Evolutionary conservation across 345 rosid genomes (phyloP).

Genomic region (Gossypium raimondii): DNA sequence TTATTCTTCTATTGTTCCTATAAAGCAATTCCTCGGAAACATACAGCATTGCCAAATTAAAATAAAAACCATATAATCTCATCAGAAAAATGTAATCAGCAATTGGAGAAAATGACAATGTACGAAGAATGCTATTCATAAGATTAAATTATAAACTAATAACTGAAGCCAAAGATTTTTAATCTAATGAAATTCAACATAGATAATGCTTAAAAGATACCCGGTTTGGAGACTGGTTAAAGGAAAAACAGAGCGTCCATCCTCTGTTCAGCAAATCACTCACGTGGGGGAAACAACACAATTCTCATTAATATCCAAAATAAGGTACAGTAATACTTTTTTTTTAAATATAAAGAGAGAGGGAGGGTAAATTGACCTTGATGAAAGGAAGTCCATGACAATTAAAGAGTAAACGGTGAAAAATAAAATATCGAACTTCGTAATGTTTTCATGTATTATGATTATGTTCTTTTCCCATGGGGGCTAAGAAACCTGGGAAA

Average conservation of each 20-base stretch:
- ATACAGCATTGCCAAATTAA: not conserved
- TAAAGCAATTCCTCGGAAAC: not conserved
- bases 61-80: not conserved
- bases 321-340: not conserved
- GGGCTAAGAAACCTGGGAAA: not conserved
- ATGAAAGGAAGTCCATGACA: conserved; percentile 29
- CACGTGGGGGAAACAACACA: not conserved
- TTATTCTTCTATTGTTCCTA: not conserved
- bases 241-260: conserved; percentile 7
- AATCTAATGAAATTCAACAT: not conserved
- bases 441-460: not conserved
- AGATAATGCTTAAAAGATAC: not conserved
- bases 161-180: not conserved
- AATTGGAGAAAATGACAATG: not conserved
- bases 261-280: conserved; percentile 27
- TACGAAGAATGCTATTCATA: not conserved
- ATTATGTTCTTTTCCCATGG: too few relatives aligned
- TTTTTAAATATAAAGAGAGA: not conserved
- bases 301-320: conserved; percentile 7
- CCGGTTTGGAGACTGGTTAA: conserved; percentile 13
- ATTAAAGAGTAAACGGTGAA: conserved; percentile 21
- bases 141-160: not conserved
- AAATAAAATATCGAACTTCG: conserved; percentile 29
- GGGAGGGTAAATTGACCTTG: conserved; percentile 16
- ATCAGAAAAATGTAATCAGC: not conserved